Base-by-base conservation (phyloP, 1,284 basidiomycete species). In the Ganoderma meredithae region DNA sequence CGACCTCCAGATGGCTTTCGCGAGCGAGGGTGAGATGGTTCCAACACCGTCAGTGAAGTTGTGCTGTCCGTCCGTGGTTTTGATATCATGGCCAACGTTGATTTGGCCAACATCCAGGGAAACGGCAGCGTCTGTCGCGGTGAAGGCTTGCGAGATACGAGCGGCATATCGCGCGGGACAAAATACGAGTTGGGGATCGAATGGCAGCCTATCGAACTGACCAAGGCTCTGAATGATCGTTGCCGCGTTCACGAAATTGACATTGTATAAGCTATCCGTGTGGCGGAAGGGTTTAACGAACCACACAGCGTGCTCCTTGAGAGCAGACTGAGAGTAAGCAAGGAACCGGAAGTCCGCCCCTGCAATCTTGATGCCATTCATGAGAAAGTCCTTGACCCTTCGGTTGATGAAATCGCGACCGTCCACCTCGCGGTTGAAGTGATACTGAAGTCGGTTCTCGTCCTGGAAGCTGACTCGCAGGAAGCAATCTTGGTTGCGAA, bases 101-200 rank as follows among this genome's bases (percentile, higher is more conserved):
- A 92, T 82, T 71, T 91, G 85, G 56, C 88, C 86, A 1, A 84
- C 82, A 33, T 83, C 80, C 15, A 89, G 81, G 25, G 82, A 74
- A 17, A 90, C 81, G 0, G 87, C 85, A 3, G 85, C 82, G 71
- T 91, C 89, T 0, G 91, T 93, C 0, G 91, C 84, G 0, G 91
- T 92, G 76, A 93, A 93, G 0, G 89, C 90, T 74, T 90, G 90
- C 2, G 90, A 89, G 39, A 93, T 83, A 19, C 91, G 82, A 9
- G 92, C 91, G 3, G 86, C 91, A 77, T 90, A 92, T 56, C 90
- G 83, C 33, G 91, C 90, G 2, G 91, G 90, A 69, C 88, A 90
- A 60, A 79, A 79, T n/a, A 85, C 85, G 9, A 90, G 80, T 0
- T 75, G 71, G 17, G 64, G 74, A 71, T 88, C 86, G 61, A 82